A percentile compares a stretch with the other conserved stretches of the same genome.
These are phyloP conservation scores for Toxoplasma gondii DNA, from an alignment of 169 alveolate species.

Conservation along the genomic window DNA sequence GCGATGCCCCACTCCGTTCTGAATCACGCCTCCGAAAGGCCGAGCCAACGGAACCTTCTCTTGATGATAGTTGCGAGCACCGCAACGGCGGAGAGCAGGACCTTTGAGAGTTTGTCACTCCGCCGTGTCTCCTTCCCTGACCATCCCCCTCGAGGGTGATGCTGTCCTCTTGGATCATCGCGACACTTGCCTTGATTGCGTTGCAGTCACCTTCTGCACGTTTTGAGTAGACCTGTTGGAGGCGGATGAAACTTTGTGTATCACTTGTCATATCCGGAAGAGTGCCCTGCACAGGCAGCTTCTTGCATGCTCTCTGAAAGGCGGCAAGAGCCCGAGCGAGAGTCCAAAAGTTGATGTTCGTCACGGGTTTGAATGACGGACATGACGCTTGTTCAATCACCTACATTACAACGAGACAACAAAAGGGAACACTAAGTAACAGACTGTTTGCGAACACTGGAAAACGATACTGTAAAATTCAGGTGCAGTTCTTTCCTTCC, in stretches of 20 bases:
- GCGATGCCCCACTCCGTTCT: background rate
- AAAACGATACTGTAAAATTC: no score
- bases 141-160: background rate
- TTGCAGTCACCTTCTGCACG: slow-evolving; percentile 78
- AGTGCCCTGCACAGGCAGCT: slow-evolving; percentile 80
- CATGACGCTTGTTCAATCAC: slow-evolving; percentile 16
- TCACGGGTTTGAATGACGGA: background rate
- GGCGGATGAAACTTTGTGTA: slow-evolving; percentile 73
- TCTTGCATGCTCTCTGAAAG: slow-evolving; percentile 68
- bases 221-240: slow-evolving; percentile 77
- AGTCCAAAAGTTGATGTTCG: slow-evolving; percentile 18
- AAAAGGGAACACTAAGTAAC: background rate
- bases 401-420: background rate
- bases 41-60: background rate
- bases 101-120: background rate
- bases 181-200: slow-evolving; percentile 35
- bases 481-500: no score
- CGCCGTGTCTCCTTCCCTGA: background rate
- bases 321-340: slow-evolving; percentile 52
- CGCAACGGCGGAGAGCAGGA: background rate
- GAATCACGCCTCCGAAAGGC: background rate
- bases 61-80: background rate
- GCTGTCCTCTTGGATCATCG: slow-evolving; percentile 1
- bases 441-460: no score
- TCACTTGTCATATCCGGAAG: slow-evolving; percentile 89